These are phyloP conservation scores for Wickerhamomyces kurtzmanii DNA, from an alignment of 805 yeast species.

Conservation along the genomic window DNA sequence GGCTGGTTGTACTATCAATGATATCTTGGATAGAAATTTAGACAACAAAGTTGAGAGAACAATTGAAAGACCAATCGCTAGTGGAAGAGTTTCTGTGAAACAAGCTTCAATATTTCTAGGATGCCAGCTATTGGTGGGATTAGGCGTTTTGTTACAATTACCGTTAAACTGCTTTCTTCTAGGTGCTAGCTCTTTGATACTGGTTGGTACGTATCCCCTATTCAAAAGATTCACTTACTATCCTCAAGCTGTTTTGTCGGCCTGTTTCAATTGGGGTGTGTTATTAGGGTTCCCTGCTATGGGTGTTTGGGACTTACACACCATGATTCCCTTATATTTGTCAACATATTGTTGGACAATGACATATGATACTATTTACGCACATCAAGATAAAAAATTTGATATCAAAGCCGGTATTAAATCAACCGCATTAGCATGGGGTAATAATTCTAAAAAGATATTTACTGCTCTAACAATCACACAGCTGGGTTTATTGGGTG, in stretches of 20 bases:
- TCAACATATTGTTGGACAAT: constrained; percentile 88
- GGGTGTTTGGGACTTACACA: constrained; percentile 69
- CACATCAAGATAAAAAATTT: constrained; percentile 91
- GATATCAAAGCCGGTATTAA: constrained; percentile 89
- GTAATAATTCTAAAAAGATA: constrained; percentile 62
- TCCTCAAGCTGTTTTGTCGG: constrained; percentile 77
- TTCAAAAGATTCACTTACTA: constrained; percentile 93
- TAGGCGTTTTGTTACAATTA: constrained; percentile 57
- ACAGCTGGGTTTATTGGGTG: constrained; percentile 54
- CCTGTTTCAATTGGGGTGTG: constrained; percentile 93
- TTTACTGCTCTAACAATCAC: constrained; percentile 52
- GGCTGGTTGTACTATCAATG: constrained; percentile 96
- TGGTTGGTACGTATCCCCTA: constrained; percentile 82
- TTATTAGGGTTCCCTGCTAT: constrained; percentile 92
- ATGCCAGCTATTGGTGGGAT: constrained; percentile 67
- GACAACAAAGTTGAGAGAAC: constrained; percentile 87
- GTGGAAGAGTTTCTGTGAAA: constrained; percentile 63
- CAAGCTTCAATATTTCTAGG: constrained; percentile 67
- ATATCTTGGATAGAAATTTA: constrained; percentile 71
- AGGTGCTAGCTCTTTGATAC: constrained; percentile 72
- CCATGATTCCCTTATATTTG: constrained; percentile 69
- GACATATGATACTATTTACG: constrained; percentile 93
- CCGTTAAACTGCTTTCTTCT: constrained; percentile 77
- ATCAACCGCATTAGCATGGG: constrained; percentile 96
- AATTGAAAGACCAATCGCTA: constrained; percentile 84